Evolutionary conservation across 805 yeast genomes (phyloP), one percentile per base, ranked within the genome.

Genomic region (Teunomyces cretensis): DNA sequence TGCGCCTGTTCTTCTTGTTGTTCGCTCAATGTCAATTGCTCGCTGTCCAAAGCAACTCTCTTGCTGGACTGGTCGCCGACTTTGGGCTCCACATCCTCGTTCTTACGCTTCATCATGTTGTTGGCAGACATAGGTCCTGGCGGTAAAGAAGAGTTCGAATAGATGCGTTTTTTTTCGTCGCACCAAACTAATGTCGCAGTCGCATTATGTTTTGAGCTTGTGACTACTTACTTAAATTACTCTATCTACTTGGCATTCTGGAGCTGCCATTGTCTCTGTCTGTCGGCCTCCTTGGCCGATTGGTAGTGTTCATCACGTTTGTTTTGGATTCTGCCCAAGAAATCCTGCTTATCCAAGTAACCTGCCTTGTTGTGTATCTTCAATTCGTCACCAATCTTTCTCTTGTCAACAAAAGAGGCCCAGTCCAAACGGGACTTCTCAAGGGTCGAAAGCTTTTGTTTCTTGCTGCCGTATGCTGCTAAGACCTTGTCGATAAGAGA

Each of bases 381-480:
- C 58, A 94, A 77, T 50, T 94, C 99, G 52, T 88, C 97, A 42
- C 79, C 75, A 39, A 94, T 83, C 45, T 90, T 90, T 51, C 84
- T 83, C 52, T 86, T 78, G 65, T 92, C 97, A 26, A 94, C 97
- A 67, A 87, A 90, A 39, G 87, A 81, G 1, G 96, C 95, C 96
- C 98, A 94, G 65, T 94, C 99, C 41, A 94, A 73, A 50, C 96
- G 74, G 1, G 96, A 87, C 65, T 94, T 94, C 61, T 94, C 98
- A 51, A 94, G 70, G 0, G 99, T 94, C 17, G 96, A 87, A 49
- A 94, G 73, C 61, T 89, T 92, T 54, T 53, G 65, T 27, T 88
- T 81, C 53, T 86, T 83, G 51, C 84, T 80, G 12, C 69, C 67
- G 2, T 86, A 74, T 9, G 83, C 77, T 36, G 80, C 70, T 38